Conservation (phyloP, 768 basidiomycete species). For the Clitopilus passeckerianus region DNA sequence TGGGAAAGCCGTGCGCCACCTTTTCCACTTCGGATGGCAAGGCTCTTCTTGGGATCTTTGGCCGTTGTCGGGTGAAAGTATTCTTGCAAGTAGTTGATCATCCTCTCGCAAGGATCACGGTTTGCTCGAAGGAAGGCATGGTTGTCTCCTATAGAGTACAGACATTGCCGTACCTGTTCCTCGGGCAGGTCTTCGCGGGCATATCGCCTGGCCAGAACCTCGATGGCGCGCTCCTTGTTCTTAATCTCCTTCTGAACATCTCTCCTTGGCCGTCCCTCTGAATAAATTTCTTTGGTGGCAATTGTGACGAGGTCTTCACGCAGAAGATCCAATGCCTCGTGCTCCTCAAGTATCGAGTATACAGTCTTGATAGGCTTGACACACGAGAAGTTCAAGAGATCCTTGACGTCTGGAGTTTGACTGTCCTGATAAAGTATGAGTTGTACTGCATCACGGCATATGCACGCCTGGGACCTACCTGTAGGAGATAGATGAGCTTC, state of each 20-base stretch:
- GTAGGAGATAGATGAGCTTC: conserved; percentile 78
- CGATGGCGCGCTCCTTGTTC: conserved; percentile 80
- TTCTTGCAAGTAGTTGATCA: conserved; percentile 73
- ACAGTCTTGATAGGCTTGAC: conserved; percentile 77
- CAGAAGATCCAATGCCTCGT: conserved; percentile 61
- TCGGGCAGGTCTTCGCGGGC: conserved; percentile 51
- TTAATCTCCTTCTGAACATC: conserved; percentile 86
- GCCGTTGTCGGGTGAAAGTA: conserved; percentile 74
- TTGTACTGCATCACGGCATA: neutral
- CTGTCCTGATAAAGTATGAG: conserved; percentile 56
- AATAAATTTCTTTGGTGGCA: conserved; percentile 80
- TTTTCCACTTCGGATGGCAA: conserved; percentile 79
- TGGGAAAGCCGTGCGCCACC: conserved; percentile 79
- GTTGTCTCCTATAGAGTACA: conserved; percentile 89
- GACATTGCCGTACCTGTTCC: conserved; percentile 69
- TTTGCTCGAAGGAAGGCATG: conserved; percentile 84
- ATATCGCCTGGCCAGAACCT: conserved; percentile 63
- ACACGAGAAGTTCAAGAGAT: conserved; percentile 75
- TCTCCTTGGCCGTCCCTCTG: conserved; percentile 65
- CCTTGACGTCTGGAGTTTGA: conserved; percentile 76
- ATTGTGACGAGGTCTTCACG: conserved; percentile 71
- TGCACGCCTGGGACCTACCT: conserved; percentile 37
- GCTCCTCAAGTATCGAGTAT: conserved; percentile 57
- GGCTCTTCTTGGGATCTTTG: conserved; percentile 56
- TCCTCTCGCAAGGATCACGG: conserved; percentile 82